Base-by-base conservation (phyloP, 352 stramenopile species). In the Hyaloperonospora arabidopsidis region DNA sequence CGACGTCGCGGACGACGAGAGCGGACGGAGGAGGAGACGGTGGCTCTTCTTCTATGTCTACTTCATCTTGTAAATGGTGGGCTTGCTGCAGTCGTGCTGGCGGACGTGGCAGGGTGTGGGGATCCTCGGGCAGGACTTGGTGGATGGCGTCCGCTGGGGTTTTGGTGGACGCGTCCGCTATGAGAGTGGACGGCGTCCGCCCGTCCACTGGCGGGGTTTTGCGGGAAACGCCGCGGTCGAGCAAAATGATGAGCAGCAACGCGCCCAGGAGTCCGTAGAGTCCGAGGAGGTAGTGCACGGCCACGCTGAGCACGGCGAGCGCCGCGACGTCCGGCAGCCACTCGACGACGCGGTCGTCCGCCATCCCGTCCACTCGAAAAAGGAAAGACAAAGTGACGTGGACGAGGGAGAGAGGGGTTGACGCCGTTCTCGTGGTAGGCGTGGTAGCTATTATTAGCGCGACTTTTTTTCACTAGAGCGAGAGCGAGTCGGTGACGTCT, bases 231-330 rank as follows among this genome's bases (percentile, higher is more conserved):
- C 74, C 74, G 58, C 80, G 70, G 41, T 85, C 72, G 5, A 81
- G 29, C 11, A 67, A 19, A 17, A 63, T 57, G 23, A 76, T 62
- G 17, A 75, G 43, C 58, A 70, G 48, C 8, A 87, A 59, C 21
- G 61, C 70, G 13, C 57, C 67, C 4, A 73, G 35, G 18, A 87
- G 52, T 1, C 77, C 77, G 50, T 74, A 74, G 8, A 87, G 34
- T 1, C 79, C 79, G 28, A 87, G 51, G 5, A 80, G 67, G 55
- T 80, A 87, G 61, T 88, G 79, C 32, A 87, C 69, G n/a, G 80
- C 66, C 25, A 77, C 77, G 46, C 65, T 83, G 22, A 82, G 56
- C 38, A 62, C 57, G 8, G 77, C 71, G 13, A 90, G 58, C 18
- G 83, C 60, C 45, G 79, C 76, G 17, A 90, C 46, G 49, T 90